Evolutionary conservation across 75 land plant species (phyloP).

Genomic region (Sequoia sempervirens): DNA sequence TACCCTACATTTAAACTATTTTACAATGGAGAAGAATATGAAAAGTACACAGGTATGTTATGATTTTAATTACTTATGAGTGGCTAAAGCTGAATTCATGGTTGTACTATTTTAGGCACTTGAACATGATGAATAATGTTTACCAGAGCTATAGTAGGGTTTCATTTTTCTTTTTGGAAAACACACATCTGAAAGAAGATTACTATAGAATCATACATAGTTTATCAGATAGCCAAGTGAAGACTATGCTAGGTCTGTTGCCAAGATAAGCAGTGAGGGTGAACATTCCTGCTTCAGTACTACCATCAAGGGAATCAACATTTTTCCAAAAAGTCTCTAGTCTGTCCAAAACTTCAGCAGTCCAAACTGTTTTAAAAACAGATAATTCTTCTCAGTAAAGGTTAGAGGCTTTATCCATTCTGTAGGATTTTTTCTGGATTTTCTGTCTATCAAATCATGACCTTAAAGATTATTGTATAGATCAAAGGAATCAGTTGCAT

Average conservation of each 20-base stretch:
- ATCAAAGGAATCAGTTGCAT: too few relatives aligned
- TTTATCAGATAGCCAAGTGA: background rate
- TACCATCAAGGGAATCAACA: too few relatives aligned
- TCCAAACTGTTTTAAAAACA: background rate
- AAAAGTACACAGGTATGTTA: constrained; percentile 74
- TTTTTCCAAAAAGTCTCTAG: background rate
- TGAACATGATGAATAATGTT: background rate
- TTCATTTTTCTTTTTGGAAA: background rate
- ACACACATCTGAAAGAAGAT: background rate
- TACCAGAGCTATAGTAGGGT: background rate
- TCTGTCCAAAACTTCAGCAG: background rate
- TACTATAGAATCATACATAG: background rate
- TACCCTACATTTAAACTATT: constrained; percentile 92
- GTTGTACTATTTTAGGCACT: background rate
- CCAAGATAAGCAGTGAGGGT: background rate
- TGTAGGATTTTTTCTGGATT: too few relatives aligned
- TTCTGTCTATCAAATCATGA: too few relatives aligned
- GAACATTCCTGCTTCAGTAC: background rate
- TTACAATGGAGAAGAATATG: constrained; percentile 85
- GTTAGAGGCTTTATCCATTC: background rate
- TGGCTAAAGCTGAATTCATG: background rate
- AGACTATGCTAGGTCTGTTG: background rate
- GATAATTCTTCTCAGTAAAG: background rate
- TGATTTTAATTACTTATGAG: background rate
- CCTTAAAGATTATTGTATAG: too few relatives aligned